Evolutionary conservation across 768 basidiomycete genomes (phyloP).

Genomic region (Amylocystis lapponica): DNA sequence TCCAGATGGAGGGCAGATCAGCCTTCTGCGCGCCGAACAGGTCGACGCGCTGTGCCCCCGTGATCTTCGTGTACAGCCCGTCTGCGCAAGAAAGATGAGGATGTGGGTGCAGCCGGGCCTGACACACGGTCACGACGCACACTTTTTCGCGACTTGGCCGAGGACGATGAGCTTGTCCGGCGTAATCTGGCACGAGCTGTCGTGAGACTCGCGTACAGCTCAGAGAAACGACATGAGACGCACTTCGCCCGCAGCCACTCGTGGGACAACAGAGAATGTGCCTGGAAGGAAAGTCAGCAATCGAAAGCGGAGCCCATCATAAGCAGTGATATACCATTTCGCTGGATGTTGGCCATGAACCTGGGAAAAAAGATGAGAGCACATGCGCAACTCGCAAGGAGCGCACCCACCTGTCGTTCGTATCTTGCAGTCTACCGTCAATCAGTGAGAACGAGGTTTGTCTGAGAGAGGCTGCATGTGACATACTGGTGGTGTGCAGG

Average conservation of each 20-base stretch:
- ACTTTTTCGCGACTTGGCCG: conserved; percentile 63
- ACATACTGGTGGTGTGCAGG: conserved; percentile 48
- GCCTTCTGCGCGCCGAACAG: conserved; percentile 67
- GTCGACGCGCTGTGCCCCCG: conserved; percentile 55
- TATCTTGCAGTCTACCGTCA: conserved; percentile 59
- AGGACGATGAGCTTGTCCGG: conserved; percentile 62
- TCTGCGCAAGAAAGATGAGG: conserved; percentile 19
- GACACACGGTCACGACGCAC: conserved; percentile 19
- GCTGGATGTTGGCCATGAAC: conserved; percentile 68
- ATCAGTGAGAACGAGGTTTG: not conserved
- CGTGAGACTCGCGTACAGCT: not conserved
- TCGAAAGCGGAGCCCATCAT: not conserved
- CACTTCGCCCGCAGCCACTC: conserved; percentile 65
- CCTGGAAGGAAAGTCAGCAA: conserved; percentile 21
- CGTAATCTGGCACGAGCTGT: conserved; percentile 31
- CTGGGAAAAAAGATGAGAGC: conserved; percentile 13
- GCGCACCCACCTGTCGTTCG: conserved; percentile 45
- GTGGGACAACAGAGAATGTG: conserved; percentile 68
- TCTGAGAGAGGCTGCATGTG: not conserved
- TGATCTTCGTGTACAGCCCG: conserved; percentile 59
- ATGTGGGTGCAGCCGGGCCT: no score
- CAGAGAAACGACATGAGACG: not conserved
- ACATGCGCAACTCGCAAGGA: not conserved
- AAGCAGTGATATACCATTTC: conserved; percentile 43
- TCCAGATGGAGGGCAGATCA: conserved; percentile 66